Evolutionary conservation across 176 grass and related monocot genomes (phyloP), one percentile per base, ranked within the genome.

Genomic region (Triticum monococcum): DNA sequence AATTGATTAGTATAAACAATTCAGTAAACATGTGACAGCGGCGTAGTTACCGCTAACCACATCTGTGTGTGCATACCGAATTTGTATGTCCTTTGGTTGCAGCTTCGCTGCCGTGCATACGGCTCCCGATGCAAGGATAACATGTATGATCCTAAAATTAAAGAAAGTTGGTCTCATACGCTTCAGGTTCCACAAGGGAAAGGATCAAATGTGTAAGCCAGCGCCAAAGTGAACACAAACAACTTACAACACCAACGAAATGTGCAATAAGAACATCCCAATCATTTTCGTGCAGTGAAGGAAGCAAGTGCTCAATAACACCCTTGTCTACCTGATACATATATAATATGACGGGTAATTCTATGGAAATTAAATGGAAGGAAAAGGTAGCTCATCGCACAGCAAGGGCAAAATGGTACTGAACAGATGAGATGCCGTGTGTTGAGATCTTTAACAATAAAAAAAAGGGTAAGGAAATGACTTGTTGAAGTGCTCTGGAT

Each of bases 181-280:
- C 66, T 78, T 79, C 81, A 37, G 75, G 68, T 65, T 87, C 50
- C 76, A 82, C 37, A 74, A 78, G 72, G 5, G n/a, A 37, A 79
- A 75, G 1, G 17, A 61, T 84, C 84, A 91, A 72, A 78, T 33
- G 32, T 32, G 71, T 12, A 26, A 67, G 24, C 5, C 24, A 67
- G 63, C 2, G 30, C 2, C 61, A 28, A 69, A 62, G 22, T 77
- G 68, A 83, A 61, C 38, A 57, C 28, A 63, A 63, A 33, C 35
- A 59, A 94, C 93, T 96, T 87, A 98, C 93, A 63, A 98, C 90
- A 76, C 96, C 96, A 91, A 94, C 92, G 84, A 98, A 98, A 91
- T 98, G 96, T 84, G 89, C 92, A 79, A 98, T 98, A 82, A 98
- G 92, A 87, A 98, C 79, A 76, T 98, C 92, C 96, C 96, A 96